Conservation (phyloP, 768 basidiomycete species). For the Chalciporus piperatus region DNA sequence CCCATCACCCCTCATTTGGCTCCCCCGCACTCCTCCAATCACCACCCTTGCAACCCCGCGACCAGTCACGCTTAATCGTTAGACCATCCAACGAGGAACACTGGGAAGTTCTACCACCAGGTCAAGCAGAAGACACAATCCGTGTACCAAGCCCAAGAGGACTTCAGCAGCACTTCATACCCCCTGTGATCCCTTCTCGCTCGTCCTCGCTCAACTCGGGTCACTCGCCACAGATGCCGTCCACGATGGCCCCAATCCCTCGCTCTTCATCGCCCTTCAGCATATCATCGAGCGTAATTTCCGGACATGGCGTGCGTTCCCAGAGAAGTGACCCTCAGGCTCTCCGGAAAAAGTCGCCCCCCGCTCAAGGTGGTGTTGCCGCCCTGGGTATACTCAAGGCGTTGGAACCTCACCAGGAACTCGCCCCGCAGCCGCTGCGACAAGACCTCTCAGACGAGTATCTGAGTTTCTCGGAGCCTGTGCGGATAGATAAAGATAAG, state of each 20-base stretch:
- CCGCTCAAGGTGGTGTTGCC: constrained; percentile 30
- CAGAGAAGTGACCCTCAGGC: constrained; percentile 21
- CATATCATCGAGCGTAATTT: constrained; percentile 25
- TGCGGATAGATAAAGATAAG: constrained; percentile 40
- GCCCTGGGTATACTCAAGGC: constrained; percentile 59
- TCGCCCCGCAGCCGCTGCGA: background rate
- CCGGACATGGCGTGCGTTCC: constrained; percentile 15
- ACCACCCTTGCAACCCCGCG: constrained; percentile 2
- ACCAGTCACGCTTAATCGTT: constrained; percentile 31
- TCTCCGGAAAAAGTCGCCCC: constrained; percentile 29
- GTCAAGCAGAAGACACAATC: constrained; percentile 23
- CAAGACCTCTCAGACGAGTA: constrained; percentile 31
- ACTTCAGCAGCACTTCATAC: constrained; percentile 26
- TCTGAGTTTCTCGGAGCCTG: constrained; percentile 18
- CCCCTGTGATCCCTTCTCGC: constrained; percentile 40
- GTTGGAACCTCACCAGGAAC: constrained; percentile 52
- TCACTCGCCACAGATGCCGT: constrained; percentile 38
- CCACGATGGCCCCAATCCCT: constrained; percentile 18
- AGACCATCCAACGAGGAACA: constrained; percentile 40
- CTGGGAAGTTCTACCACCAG: constrained; percentile 43
- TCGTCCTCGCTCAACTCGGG: constrained; percentile 50
- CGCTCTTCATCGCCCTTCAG: constrained; percentile 50
- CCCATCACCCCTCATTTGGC: constrained; percentile 19
- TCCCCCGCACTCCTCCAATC: background rate
- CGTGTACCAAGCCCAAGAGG: constrained; percentile 22